These are phyloP conservation scores for Chloris gayana DNA, from an alignment of 176 grass and related monocot genomes.

Conservation along the genomic window DNA sequence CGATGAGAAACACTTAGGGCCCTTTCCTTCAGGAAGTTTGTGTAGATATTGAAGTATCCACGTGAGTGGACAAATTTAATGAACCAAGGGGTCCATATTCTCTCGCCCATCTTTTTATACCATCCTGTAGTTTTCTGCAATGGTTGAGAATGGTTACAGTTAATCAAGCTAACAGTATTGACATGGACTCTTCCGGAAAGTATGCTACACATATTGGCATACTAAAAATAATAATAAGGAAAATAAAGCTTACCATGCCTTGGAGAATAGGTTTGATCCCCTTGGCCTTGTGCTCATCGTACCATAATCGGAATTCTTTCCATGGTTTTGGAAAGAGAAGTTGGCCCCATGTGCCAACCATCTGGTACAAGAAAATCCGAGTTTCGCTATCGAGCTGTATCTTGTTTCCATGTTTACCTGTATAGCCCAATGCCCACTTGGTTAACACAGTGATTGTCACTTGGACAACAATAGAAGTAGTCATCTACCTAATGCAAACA, in stretches of 20 bases:
- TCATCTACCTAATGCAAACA: constrained; percentile 6
- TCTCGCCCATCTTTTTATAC: constrained; percentile 96
- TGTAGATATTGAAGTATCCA: constrained; percentile 96
- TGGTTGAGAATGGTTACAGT: neutral
- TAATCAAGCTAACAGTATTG: constrained; percentile 34
- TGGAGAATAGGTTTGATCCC: constrained; percentile 89
- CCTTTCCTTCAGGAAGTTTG: constrained; percentile 81
- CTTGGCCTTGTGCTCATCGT: constrained; percentile 83
- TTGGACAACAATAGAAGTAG: constrained; percentile 9
- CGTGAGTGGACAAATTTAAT: constrained; percentile 91
- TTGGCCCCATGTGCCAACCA: constrained; percentile 99
- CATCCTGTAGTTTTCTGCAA: constrained; percentile 94
- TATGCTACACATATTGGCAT: neutral
- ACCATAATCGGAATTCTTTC: constrained; percentile 98
- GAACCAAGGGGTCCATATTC: constrained; percentile 99
- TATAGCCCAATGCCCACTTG: constrained; percentile 41
- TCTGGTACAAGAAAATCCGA: constrained; percentile 91
- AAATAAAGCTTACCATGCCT: constrained; percentile 78
- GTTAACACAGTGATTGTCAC: constrained; percentile 32
- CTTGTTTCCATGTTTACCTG: constrained; percentile 97
- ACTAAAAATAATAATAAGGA: neutral
- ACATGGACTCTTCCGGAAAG: constrained; percentile 15
- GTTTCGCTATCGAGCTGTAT: constrained; percentile 71
- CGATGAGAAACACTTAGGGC: constrained; percentile 90
- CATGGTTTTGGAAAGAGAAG: constrained; percentile 99